Evolutionary conservation across 2,329 filamentous ascomycete species (phyloP), one percentile per base, ranked within the genome.

Genomic region (Intubia oerlemansii): DNA sequence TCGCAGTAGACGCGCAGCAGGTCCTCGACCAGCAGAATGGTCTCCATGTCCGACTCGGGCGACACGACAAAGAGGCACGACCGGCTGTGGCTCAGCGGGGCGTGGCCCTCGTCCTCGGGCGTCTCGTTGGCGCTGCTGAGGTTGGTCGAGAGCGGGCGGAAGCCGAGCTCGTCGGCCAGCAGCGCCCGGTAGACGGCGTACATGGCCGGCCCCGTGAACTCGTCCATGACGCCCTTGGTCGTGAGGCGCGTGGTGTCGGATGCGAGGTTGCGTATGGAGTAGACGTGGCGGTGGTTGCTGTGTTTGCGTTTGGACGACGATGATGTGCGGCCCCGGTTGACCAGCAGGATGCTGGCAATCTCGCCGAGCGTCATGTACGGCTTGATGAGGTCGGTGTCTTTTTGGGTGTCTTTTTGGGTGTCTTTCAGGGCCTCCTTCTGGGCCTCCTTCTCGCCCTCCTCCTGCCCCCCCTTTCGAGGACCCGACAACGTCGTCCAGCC

Each of bases 131-230:
- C 44, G 36, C 60, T 40, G 47, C 57, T 46, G 12, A 31, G 25
- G 17, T 27, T 29, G 7, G 33, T 28, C 10, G 44, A 63, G 27
- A 38, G 36, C 3, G 59, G 53, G 3, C 57, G 56, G 42, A 82
- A 78, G 17, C 57, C 64, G 30, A 68, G 55, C 7, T 71, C 66
- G 34, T 70, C 60, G 23, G 59, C 54, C 15, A 59, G 45, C 7
- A 85, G 44, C 7, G 71, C 62, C 32, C 64, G 64, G 38, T 81
- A 72, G 6, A 82, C 66, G 4, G 78, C 76, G 40, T 80, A 77
- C 5, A 81, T 48, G 7, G 61, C 57, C 17, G 56, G 41, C 1
- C 57, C 37, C 1, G 57, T 49, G 30, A 59, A 59, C 8, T 46
- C 48, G 2, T 44, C 46, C 17, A 13, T 22, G n/a, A n/a, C n/a